Evolutionary conservation across 768 basidiomycete species (phyloP), one percentile per base, ranked within the genome.

Genomic region (Phanerodontia chrysosporium): DNA sequence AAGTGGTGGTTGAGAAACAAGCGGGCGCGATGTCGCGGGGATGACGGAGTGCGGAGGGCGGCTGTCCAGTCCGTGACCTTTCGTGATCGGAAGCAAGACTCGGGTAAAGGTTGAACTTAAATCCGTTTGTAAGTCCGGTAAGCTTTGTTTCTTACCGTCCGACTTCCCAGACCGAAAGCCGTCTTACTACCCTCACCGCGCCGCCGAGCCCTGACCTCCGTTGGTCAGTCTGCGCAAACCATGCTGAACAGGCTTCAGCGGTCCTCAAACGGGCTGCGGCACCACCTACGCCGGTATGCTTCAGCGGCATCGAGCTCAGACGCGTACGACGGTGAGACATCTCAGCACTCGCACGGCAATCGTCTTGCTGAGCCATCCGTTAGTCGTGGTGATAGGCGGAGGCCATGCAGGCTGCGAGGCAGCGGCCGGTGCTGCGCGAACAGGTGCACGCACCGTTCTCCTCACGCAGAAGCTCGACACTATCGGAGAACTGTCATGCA

Each of bases 401-500:
- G 94, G 94, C 3, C 94, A 96, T 76, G 94, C 94, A 29, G 94
- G 94, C 1, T 93, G 91, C 65, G 94, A 96, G 69, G 94, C 94
- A 1, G 93, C 94, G 0, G 83, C 92, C 5, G 94, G 88, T 2
- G 81, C 93, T 16, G 92, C 94, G 1, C 79, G 94, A 46, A 83
- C 87, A 0, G 92, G 94, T 1, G 92, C 93, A 1, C 79, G 81
- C 61, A 95, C 92, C 0, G 65, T 93, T 9, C 77, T 96, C 8
- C 71, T 96, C 58, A 96, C 94, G 1, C 93, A 94, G 70, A 86
- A 82, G 54, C 67, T 91, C 16, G 86, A 89, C 51, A 92, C 86
- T 0, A 83, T 96, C 48, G 94, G 94, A 32, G 85, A 83, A 61
- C 75, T 96, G 66, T 94, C 92, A 22, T 96, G 94, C 66, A 96